Conservation (phyloP, 1,284 basidiomycete genomes). For the Chalciporus piperatoides region DNA sequence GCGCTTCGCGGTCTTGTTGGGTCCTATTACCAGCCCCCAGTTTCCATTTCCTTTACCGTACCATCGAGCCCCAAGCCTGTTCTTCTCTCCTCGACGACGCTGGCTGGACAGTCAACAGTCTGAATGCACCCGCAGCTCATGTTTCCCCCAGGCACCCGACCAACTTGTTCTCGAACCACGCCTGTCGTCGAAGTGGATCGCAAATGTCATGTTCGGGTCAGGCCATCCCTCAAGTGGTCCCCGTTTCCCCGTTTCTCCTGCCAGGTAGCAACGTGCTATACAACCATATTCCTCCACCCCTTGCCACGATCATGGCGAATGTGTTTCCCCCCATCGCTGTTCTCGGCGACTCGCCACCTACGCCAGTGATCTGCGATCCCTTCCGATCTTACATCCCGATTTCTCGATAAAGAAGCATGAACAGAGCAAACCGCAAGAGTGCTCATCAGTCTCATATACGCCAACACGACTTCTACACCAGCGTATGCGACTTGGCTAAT, state of each 20-base stretch:
- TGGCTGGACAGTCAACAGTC: too few relatives aligned
- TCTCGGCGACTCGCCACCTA: conserved; percentile 23
- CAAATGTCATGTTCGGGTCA: conserved; percentile 78
- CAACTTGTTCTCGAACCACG: conserved; percentile 85
- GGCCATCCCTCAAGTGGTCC: conserved; percentile 74
- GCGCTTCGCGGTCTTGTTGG: too few relatives aligned
- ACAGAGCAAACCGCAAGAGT: conserved; percentile 39
- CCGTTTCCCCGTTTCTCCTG: conserved; percentile 59
- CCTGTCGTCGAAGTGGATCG: conserved; percentile 85
- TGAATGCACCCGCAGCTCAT: too few relatives aligned
- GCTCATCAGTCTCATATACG: conserved; percentile 43
- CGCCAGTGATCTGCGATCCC: conserved; percentile 21
- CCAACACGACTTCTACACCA: conserved; percentile 18
- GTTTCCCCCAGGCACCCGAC: too few relatives aligned
- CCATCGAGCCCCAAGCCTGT: too few relatives aligned
- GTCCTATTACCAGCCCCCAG: too few relatives aligned
- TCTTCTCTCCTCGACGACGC: too few relatives aligned
- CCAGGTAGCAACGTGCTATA: conserved; percentile 39
- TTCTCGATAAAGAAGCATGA: conserved; percentile 42
- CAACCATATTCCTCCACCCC: conserved; percentile 68
- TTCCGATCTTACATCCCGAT: conserved; percentile 27
- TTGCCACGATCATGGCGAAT: conserved; percentile 68
- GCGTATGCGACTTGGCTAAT: conserved; percentile 33
- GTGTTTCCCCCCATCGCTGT: conserved; percentile 63
- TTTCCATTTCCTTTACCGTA: too few relatives aligned